A percentile compares a stretch with the other conserved stretches of the same genome.
phyloP scores from a whole-genome alignment of 2,329 filamentous ascomycete species.

The Fusarium agapanthi region DNA sequence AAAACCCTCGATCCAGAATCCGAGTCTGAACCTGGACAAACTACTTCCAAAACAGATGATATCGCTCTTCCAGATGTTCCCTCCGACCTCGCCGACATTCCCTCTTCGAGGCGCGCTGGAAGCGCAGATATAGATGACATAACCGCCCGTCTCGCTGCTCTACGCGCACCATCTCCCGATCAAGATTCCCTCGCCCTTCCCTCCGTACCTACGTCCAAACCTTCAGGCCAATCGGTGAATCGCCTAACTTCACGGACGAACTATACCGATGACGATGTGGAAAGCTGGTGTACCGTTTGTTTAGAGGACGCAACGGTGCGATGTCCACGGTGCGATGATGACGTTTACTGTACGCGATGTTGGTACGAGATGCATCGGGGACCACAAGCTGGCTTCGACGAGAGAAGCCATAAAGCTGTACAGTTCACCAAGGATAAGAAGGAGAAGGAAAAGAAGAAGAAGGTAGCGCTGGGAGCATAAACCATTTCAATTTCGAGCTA shows the following conservation, averaged over 20 bases:
- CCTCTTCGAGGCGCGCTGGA: constrained; percentile 30
- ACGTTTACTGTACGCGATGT: constrained; percentile 80
- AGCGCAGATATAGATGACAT: constrained; percentile 54
- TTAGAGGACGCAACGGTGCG: constrained; percentile 78
- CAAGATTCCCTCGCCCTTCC: constrained; percentile 54
- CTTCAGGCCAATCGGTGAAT: constrained; percentile 52
- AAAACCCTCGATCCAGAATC: constrained; percentile 10
- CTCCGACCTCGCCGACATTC: constrained; percentile 51
- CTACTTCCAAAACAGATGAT: constrained; percentile 13
- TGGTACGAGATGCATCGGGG: constrained; percentile 85
- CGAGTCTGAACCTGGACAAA: constrained; percentile 12
- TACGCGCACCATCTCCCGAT: constrained; percentile 50
- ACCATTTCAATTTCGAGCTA: constrained; percentile 16
- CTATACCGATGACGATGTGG: constrained; percentile 75
- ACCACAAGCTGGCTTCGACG: constrained; percentile 73
- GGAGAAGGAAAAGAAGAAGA: constrained; percentile 47
- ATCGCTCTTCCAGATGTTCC: constrained; percentile 60
- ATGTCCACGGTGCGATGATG: constrained; percentile 75
- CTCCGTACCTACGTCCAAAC: constrained; percentile 59
- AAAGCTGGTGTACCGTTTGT: constrained; percentile 84
- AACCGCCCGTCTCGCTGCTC: constrained; percentile 61
- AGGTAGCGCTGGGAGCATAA: constrained; percentile 51
- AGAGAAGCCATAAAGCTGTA: constrained; percentile 73
- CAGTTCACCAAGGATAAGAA: constrained; percentile 57
- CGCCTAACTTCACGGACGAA: constrained; percentile 51